Percentiles rank a stretch among this genome's conserved stretches.
phyloP scores from a whole-genome alignment of 2,329 filamentous ascomycete genomes.

The Aspergillus felis region DNA sequence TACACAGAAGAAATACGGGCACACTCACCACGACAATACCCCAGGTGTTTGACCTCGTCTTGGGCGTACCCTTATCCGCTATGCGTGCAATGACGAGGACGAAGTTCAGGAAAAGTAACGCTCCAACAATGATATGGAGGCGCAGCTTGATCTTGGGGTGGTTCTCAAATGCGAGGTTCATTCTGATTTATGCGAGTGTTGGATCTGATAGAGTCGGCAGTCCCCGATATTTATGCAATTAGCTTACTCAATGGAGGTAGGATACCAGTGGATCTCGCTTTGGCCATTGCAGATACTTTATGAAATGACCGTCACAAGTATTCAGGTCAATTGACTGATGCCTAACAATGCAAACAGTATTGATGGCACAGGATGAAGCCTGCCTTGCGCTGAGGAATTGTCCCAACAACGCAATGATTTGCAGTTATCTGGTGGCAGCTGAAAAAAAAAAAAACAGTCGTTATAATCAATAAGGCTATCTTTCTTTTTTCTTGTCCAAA shows the following conservation, averaged over 20 bases:
- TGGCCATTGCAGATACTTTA: not conserved
- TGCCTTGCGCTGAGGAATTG: not conserved
- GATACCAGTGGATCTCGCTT: not conserved
- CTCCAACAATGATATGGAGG: constrained; percentile 11
- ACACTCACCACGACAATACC: constrained; percentile 16
- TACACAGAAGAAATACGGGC: not conserved
- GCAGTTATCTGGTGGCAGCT: not conserved
- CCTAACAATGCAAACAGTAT: not conserved
- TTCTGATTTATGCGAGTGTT: not conserved
- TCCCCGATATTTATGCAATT: not conserved
- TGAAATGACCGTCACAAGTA: not conserved
- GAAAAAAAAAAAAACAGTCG: not conserved
- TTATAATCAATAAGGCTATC: not conserved
- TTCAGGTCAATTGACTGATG: not conserved
- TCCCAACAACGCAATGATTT: not conserved
- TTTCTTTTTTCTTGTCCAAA: not conserved
- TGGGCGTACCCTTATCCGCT: constrained; percentile 15
- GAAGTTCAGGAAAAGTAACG: constrained; percentile 10
- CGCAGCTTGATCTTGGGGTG: constrained; percentile 7
- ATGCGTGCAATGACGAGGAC: constrained; percentile 19
- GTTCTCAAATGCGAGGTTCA: not conserved
- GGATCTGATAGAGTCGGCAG: not conserved
- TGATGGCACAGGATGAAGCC: not conserved
- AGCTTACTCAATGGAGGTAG: not conserved
- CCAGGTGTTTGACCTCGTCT: constrained; percentile 16